Base-by-base conservation (phyloP, 2,329 filamentous ascomycete genomes). In the Penicillium occitanis region DNA sequence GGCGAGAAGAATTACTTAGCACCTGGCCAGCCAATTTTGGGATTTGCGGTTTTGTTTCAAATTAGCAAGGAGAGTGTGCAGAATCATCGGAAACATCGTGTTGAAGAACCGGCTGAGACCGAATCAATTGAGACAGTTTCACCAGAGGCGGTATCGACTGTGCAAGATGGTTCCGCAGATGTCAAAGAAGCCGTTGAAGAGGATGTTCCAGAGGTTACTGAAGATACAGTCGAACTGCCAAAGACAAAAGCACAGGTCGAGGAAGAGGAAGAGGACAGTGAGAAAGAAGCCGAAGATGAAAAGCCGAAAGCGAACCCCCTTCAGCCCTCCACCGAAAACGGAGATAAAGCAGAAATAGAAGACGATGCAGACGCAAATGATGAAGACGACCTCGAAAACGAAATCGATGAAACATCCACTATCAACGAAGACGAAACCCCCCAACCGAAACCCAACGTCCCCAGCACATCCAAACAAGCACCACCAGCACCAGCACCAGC, bases 1-100 rank as follows among this genome's bases (percentile, higher is more conserved):
- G 94, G 93, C 2, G 90, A 91, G 79, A 98, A 97, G 81, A 97
- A 97, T 73, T 95, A 91, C 71, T 78, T 99, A 42, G 91, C 94
- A 0, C 94, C 95, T 1, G 90, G 92, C 6, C 93, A 94, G 73
- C 83, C 98, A 33, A 82, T 97, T 1, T 86, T 99, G 37, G 95
- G 95, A 0, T 91, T 98, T 74, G 93, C 89, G 1, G 85, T 97
- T 53, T 84, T 96, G 78, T 99, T 96, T 78, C 90, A 88, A 72
- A 90, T 98, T 62, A 96, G 92, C 72, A 91, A 96, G 65, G 91
- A 93, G 72, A 97, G 93, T 78, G 91, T 92, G 75, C 85, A 84
- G 3, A 90, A 88, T 66, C 93, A 97, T 76, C 84, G 88, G 50
- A 94, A 91, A 75, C 90, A 96, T 75, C 84, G 89, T 64, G 70